Base-by-base conservation (phyloP, 495 filamentous ascomycete species). In the Aspergillus funiculosus region DNA sequence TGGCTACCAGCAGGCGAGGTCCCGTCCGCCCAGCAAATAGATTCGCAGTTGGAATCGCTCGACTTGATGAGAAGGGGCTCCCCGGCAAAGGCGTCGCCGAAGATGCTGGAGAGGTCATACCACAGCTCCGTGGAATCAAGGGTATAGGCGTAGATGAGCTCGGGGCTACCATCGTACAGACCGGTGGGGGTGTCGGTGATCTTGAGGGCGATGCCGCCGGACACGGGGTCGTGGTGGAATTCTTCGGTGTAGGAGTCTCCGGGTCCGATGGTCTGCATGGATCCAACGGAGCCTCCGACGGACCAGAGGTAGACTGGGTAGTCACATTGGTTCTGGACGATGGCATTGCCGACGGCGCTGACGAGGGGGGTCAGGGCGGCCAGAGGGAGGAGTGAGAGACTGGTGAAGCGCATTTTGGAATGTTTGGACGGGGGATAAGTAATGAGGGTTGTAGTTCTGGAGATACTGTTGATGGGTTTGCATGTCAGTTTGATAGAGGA, bases 241-340 rank as follows among this genome's bases (percentile, higher is more conserved):
- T 35, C 20, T 56, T 78, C 72, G 32, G 21, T 53, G 63, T 72
- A 76, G 30, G 24, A 45, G 8, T 43, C 53, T 28, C 66, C 68
- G 6, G 66, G 48, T 5, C 53, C 21, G 31, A 81, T 51, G 20
- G 65, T 69, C 40, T 66, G 60, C 41, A 61, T 57, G 0, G 61
- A 57, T 18, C 64, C 59, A 43, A 79, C 57, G n/a, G 61, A 42
- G 42, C 54, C 46, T 39, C 74, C 77, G 31, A 81, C 78, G 9
- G 75, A 76, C 77, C 77, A 80, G 44, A 79, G 54, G 50, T 78
- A 75, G 31, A 79, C 66, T 19, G 66, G 48, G 41, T 74, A 80
- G 39, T 69, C 68, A n/a, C n/a, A n/a, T n/a, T n/a, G n/a, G 63
- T 81, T 81, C 43, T 62, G 45, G 7, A 81, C 74, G 38, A 66